Base-by-base conservation (phyloP, 176 grass and related monocot species). In the Bromus sterilis region DNA sequence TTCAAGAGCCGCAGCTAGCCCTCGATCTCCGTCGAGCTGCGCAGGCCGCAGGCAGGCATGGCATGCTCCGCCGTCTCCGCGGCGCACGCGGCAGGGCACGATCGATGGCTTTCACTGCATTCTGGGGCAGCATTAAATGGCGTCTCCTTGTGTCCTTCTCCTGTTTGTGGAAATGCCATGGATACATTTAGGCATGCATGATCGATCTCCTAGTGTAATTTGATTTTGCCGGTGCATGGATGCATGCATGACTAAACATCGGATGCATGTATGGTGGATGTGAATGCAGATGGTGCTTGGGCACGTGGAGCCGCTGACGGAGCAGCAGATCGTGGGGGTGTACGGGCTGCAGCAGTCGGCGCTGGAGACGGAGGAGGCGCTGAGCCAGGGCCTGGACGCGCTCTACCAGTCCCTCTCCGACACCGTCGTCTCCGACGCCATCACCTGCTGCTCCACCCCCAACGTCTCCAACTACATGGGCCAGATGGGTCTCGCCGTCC, bases 391-490 rank as follows among this genome's bases (percentile, higher is more conserved):
- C 60, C 91, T 93, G 9, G 94, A 97, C 43, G 86, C 88, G 24
- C 94, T 97, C 43, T 85, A 97, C 88, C 94, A 93, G 60, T 91
- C 88, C 34, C 88, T 97, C 70, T 91, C 91, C 16, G 91, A 97
- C 60, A 80, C 94, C 73, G 80, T 97, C 68, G 70, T 92, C 68
- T 87, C 94, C 51, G 88, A 97, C 71, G 91, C 91, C 10, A 75
- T 97, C 74, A 87, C 86, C 78, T 93, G 84, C 48, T 53, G 48
- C 48, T 6, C 48, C 85, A 75, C 91, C 29, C 84, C 91, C 71
- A 93, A 97, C 81, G 89, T 97, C 86, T 89, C 91, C 33, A 93
- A 87, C 86, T 97, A 97, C 86, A 97, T 97, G 94, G 88, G 91
- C 11, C 91, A 93, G 81, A 97, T 97, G 94, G 89, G 86, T 7